Evolutionary conservation across 305 asterid genomes (phyloP).

Genomic region (Fraxinus sp.): DNA sequence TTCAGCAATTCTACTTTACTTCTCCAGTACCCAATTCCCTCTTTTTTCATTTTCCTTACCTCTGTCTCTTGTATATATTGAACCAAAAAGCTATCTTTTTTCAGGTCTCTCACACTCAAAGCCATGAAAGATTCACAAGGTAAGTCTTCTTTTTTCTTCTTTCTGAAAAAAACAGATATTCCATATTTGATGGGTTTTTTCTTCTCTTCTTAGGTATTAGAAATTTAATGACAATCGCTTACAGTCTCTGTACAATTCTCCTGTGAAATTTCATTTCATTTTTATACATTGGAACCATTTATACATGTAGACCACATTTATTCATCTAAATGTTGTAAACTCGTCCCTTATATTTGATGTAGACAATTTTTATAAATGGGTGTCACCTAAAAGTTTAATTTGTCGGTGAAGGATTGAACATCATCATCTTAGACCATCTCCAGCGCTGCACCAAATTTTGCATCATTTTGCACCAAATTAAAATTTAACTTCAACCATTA

Average conservation of each 20-base stretch:
- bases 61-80: slow-evolving; percentile 12
- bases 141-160: background rate
- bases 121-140: slow-evolving; percentile 41
- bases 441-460: no score
- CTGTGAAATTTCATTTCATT: background rate
- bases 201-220: background rate
- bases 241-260: background rate
- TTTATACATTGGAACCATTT: background rate
- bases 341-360: background rate
- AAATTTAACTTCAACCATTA: no score
- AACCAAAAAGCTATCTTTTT: background rate
- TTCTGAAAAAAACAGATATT: background rate
- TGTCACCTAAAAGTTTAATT: no score
- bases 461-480: no score
- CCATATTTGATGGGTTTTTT: background rate
- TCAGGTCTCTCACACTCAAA: slow-evolving; percentile 11
- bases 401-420: background rate
- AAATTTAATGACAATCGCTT: background rate
- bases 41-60: slow-evolving; percentile 1
- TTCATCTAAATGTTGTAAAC: background rate
- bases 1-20: slow-evolving; percentile 34
- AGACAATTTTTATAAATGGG: background rate
- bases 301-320: background rate
- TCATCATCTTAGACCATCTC: background rate
- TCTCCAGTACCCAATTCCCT: slow-evolving; percentile 30